Evolutionary conservation across 257 asterid genomes (phyloP), one percentile per base, ranked within the genome.

Genomic region (Schizonepeta tenuifolia): DNA sequence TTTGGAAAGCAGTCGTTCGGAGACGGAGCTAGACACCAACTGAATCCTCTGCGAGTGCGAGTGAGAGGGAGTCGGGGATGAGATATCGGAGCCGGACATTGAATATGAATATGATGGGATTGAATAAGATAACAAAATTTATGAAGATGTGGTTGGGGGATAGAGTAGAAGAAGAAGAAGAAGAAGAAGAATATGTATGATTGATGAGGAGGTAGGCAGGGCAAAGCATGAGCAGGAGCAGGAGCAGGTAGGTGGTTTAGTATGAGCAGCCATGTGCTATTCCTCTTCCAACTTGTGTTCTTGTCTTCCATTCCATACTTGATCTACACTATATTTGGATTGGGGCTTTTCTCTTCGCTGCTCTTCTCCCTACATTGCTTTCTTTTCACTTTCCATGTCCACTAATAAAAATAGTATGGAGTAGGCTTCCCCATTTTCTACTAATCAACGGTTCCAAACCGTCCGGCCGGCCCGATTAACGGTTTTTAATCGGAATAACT

Each of bases 11-110:
- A 92, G 56, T 13, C 83, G 79, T 18, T 84, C 85, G 4, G 98
- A 90, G 3, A 92, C 89, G 8, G 96, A 88, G 21, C 80, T 85
- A 7, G 97, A 85, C 7, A 92, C 98, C 69, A 88, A 6, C 61
- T 92, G 97, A 72, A 83, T 86, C 76, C 84, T 85, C 49, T 67
- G 69, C 17, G 9, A 3, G 0, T 51, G 26, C 5, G n/a, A 3
- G 0, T 17, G 12, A 1, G 85, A 58, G 20, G 87, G 70, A 3
- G 13, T 21, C 31, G 74, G 33, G 28, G 90, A 67, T 72, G 90
- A 77, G 81, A 61, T 75, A 70, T 88, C 85, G 18, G 88, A 79
- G 80, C 62, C 44, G 77, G 84, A 50, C 86, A 41, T 67, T 3
- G 62, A 6, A 6, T 50, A 6, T 17, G 56, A 8, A 36, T n/a